Conservation (phyloP, 2,329 filamentous ascomycete genomes). For the Microsporum ferrugineum region DNA sequence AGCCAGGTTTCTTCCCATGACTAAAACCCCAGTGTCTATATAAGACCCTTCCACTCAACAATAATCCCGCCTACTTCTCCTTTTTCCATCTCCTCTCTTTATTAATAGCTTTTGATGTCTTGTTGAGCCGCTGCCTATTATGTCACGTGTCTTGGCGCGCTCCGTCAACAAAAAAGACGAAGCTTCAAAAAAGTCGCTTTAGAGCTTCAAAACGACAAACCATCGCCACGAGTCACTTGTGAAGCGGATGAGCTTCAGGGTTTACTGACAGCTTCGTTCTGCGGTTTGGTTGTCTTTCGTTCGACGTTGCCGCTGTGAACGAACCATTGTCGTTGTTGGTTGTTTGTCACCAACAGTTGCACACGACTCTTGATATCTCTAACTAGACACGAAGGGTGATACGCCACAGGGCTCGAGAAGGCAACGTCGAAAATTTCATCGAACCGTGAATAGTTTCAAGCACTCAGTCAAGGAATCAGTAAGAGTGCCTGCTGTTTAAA, state of each 20-base stretch:
- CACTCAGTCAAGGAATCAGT: background rate
- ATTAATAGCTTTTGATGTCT: background rate
- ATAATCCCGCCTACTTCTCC: background rate
- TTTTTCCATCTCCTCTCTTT: background rate
- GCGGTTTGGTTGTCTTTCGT: background rate
- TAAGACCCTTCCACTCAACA: background rate
- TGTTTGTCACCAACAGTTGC: constrained; percentile 1
- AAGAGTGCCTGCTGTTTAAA: background rate
- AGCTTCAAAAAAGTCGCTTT: background rate
- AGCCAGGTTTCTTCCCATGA: background rate
- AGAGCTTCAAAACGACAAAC: background rate
- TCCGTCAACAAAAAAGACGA: background rate
- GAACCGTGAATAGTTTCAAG: background rate
- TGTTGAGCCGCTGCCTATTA: background rate
- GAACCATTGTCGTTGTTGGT: background rate
- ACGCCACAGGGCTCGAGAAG: background rate
- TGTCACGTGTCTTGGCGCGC: background rate
- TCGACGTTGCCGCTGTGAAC: background rate
- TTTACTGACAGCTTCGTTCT: background rate
- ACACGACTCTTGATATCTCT: background rate
- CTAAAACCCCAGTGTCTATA: background rate
- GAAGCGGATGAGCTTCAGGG: background rate
- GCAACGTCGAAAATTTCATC: background rate
- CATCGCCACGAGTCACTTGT: background rate
- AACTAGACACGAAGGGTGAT: background rate